phyloP scores from a whole-genome alignment of 208 protist species.

The Acanthamoeba lenticulata region DNA sequence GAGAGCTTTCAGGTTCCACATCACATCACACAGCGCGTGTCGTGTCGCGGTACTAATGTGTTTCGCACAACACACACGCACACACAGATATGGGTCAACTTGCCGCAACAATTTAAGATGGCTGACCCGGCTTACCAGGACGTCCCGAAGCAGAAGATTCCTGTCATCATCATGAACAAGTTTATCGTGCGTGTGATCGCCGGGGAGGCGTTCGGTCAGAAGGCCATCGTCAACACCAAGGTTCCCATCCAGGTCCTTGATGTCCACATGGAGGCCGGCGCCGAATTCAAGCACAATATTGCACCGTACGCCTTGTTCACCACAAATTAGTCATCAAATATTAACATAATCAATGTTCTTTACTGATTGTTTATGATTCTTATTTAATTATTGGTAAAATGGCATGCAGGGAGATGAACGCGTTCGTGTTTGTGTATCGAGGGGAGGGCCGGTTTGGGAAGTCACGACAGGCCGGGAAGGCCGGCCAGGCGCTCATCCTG shows the following conservation, averaged over 20 bases:
- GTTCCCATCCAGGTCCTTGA: slow-evolving; percentile 75
- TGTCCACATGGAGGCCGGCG: slow-evolving; percentile 66
- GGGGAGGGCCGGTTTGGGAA: slow-evolving; percentile 75
- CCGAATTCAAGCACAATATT: slow-evolving; percentile 68
- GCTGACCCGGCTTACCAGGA: slow-evolving; percentile 84
- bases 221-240: slow-evolving; percentile 62
- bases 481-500: slow-evolving; percentile 57
- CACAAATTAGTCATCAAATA: neutral
- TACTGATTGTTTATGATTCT: neutral
- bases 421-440: slow-evolving; percentile 80
- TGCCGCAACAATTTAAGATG: slow-evolving; percentile 88
- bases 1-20: slow-evolving; percentile 41
- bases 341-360: neutral
- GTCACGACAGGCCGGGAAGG: neutral
- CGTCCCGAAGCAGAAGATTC: slow-evolving; percentile 78
- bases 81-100: slow-evolving; percentile 93
- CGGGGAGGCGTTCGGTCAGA: slow-evolving; percentile 67
- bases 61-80: too few relatives aligned
- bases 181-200: slow-evolving; percentile 79
- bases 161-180: slow-evolving; percentile 40
- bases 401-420: slow-evolving; percentile 56
- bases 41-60: neutral
- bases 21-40: too few relatives aligned
- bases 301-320: slow-evolving; percentile 49
- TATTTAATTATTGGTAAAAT: neutral